phyloP scores from a whole-genome alignment of 108 stramenopile genomes.

The Craspedostauros australis region DNA sequence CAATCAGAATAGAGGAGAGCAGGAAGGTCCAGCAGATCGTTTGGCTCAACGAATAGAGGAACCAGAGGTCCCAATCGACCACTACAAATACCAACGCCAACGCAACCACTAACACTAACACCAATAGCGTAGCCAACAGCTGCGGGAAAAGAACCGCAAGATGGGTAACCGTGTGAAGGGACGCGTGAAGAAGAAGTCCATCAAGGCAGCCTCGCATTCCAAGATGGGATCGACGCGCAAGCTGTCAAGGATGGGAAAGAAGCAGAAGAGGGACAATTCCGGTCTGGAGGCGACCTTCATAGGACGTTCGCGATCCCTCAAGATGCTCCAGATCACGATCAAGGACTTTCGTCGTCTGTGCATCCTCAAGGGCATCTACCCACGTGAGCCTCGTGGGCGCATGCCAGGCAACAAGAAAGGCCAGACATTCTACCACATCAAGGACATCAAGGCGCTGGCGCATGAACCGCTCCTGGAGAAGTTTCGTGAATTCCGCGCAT shows the following conservation, averaged over 20 bases:
- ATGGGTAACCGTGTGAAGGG: slow-evolving; percentile 91
- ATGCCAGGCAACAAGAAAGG: slow-evolving; percentile 86
- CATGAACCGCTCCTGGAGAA: slow-evolving; percentile 97
- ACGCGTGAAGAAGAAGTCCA: slow-evolving; percentile 77
- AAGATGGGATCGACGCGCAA: slow-evolving; percentile 91
- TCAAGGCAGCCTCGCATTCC: slow-evolving; percentile 84
- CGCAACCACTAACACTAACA: too few relatives aligned
- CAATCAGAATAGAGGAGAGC: too few relatives aligned
- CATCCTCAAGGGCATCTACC: slow-evolving; percentile 99
- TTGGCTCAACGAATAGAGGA: too few relatives aligned
- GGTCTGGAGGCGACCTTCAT: slow-evolving; percentile 95
- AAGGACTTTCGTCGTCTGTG: slow-evolving; percentile 98
- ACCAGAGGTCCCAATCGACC: too few relatives aligned
- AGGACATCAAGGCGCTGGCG: slow-evolving; percentile 92
- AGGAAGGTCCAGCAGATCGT: too few relatives aligned
- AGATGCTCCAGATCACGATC: slow-evolving; percentile 90
- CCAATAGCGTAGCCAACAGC: not conserved
- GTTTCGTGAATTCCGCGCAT: slow-evolving; percentile 93
- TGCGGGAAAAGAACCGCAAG: not conserved
- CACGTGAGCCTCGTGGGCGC: slow-evolving; percentile 86
- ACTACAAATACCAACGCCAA: too few relatives aligned
- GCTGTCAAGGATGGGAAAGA: slow-evolving; percentile 96
- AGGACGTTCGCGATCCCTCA: slow-evolving; percentile 84
- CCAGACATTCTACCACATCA: slow-evolving; percentile 95
- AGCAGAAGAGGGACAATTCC: slow-evolving; percentile 82